These are phyloP conservation scores for Pseudoneurospora amorphoporcata DNA, from an alignment of 495 filamentous ascomycete species.

Conservation along the genomic window DNA sequence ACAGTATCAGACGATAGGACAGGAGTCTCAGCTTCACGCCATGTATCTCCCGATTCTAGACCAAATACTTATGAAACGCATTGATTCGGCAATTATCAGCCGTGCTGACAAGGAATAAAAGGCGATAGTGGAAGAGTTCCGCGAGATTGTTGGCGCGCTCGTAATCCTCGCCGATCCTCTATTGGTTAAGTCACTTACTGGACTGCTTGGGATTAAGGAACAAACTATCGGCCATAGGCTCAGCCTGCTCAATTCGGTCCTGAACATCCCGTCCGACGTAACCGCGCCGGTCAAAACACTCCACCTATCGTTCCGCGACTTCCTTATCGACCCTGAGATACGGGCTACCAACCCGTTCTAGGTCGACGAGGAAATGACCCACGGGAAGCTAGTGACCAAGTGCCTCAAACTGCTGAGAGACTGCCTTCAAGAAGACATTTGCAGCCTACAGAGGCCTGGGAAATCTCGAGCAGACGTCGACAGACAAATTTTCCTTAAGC, in stretches of 20 bases:
- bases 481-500: conserved; percentile 9
- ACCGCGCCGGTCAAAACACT: conserved; percentile 26
- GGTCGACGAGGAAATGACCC: conserved; percentile 27
- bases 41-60: conserved; percentile 18
- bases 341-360: conserved; percentile 23
- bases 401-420: conserved; percentile 28
- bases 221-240: conserved; percentile 12
- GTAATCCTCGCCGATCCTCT: conserved; percentile 23
- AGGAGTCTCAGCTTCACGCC: conserved; percentile 18
- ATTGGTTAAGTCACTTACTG: conserved; percentile 15
- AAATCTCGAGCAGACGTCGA: conserved; percentile 11
- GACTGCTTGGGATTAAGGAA: conserved; percentile 7
- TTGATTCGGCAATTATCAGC: not conserved
- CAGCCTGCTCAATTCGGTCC: conserved; percentile 22
- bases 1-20: not conserved
- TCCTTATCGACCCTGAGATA: conserved; percentile 30
- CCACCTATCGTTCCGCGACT: conserved; percentile 45
- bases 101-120: not conserved
- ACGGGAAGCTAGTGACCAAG: conserved; percentile 21
- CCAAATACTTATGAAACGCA: conserved; percentile 2
- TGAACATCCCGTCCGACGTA: conserved; percentile 22
- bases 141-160: conserved; percentile 19
- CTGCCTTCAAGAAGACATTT: conserved; percentile 29
- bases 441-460: conserved; percentile 23
- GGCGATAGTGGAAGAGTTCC: conserved; percentile 4